phyloP scores from a whole-genome alignment of 257 asterid genomes.

The Gardenia jasminoides region DNA sequence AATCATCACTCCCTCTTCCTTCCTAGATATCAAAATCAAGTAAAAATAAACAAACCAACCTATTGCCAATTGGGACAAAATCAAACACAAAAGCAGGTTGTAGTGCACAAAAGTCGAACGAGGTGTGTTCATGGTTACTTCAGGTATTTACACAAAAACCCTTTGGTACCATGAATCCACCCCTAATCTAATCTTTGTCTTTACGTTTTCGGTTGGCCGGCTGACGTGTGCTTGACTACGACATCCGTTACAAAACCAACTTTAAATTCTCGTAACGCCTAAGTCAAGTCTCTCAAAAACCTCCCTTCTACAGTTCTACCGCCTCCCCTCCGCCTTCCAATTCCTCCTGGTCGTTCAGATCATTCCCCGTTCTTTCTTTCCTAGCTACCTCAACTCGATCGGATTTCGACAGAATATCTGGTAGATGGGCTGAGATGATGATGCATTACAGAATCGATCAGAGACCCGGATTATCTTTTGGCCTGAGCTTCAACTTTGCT shows the following conservation, averaged over 20 bases:
- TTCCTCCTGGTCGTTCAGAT: background rate
- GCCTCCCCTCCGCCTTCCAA: background rate
- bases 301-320: too few relatives aligned
- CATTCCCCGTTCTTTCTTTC: background rate
- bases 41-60: background rate
- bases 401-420: too few relatives aligned
- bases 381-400: too few relatives aligned
- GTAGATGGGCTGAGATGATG: slow-evolving; percentile 24
- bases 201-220: slow-evolving; percentile 26
- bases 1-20: background rate
- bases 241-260: slow-evolving; percentile 7
- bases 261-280: background rate
- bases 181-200: slow-evolving; percentile 35
- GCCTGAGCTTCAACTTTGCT: background rate
- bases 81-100: background rate
- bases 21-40: background rate
- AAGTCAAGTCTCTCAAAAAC: background rate
- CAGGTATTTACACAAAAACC: slow-evolving; percentile 11
- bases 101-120: background rate
- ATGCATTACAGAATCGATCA: slow-evolving; percentile 20
- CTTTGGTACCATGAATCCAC: slow-evolving; percentile 54
- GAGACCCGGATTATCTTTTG: background rate
- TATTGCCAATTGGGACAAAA: background rate
- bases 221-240: slow-evolving; percentile 33
- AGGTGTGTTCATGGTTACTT: background rate